A percentile compares a stretch with the other conserved stretches of the same genome.
Conservation (phyloP, 345 rosid species). For the Raphanus sativus region DNA sequence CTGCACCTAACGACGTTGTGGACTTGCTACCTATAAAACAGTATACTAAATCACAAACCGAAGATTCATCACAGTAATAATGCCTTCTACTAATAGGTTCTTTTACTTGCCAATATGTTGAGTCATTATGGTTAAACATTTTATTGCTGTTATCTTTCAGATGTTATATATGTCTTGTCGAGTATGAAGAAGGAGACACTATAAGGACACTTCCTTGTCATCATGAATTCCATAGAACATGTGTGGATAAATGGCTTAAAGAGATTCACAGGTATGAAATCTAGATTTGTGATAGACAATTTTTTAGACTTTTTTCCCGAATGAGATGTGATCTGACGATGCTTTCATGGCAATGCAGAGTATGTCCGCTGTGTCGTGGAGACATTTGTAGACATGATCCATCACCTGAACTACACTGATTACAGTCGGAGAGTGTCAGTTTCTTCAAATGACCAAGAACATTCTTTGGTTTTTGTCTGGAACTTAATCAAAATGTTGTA, state of each 20-base stretch:
- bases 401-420: slow-evolving; percentile 44
- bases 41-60: slow-evolving; percentile 57
- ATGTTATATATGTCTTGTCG: slow-evolving; percentile 96
- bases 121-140: not conserved
- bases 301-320: not conserved
- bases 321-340: slow-evolving; percentile 25
- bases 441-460: slow-evolving; percentile 24
- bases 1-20: slow-evolving; percentile 90
- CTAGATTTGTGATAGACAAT: not conserved
- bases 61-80: slow-evolving; percentile 83
- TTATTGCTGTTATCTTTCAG: slow-evolving; percentile 38
- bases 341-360: slow-evolving; percentile 50
- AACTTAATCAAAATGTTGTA: slow-evolving; percentile 26
- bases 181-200: slow-evolving; percentile 90
- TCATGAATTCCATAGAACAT: slow-evolving; percentile 81
- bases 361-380: slow-evolving; percentile 95
- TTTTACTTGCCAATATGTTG: not conserved
- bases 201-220: slow-evolving; percentile 84
- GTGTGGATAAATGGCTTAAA: slow-evolving; percentile 96
- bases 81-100: slow-evolving; percentile 24
- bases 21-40: slow-evolving; percentile 73
- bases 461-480: slow-evolving; percentile 7
- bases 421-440: slow-evolving; percentile 19
- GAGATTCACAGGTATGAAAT: slow-evolving; percentile 88
- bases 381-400: slow-evolving; percentile 72